These are phyloP conservation scores for Salix udensis DNA, from an alignment of 345 rosid genomes.

Conservation along the genomic window DNA sequence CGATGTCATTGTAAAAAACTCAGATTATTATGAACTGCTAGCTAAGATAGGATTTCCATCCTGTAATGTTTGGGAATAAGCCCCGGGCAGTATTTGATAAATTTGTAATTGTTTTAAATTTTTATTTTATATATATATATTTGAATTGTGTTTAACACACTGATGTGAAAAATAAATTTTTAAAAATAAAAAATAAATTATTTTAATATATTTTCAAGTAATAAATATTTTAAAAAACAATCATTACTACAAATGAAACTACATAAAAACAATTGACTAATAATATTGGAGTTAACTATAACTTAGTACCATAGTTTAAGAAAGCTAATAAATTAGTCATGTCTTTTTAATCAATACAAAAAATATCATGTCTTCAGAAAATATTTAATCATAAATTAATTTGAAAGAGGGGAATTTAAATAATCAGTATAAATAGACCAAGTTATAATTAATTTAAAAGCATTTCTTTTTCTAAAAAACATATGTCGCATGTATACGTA, in stretches of 20 bases:
- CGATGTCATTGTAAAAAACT: neutral
- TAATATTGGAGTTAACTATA: neutral
- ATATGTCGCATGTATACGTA: neutral
- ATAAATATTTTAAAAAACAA: too few species aligned
- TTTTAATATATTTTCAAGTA: too few species aligned
- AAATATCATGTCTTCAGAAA: neutral
- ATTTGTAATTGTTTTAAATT: too few species aligned
- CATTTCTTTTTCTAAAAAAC: neutral
- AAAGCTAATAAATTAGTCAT: neutral
- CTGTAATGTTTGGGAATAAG: too few species aligned
- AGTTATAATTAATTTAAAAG: neutral
- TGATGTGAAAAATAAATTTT: too few species aligned
- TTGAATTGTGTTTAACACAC: too few species aligned
- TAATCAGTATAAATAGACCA: neutral
- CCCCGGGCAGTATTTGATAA: too few species aligned
- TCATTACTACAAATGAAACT: too few species aligned
- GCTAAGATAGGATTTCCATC: neutral
- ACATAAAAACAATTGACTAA: neutral
- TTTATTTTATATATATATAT: too few species aligned
- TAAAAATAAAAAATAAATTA: too few species aligned
- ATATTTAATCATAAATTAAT: neutral
- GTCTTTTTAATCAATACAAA: neutral
- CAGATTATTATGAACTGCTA: neutral
- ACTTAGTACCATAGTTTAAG: too few species aligned
- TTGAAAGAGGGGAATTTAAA: too few species aligned